Conservation (phyloP, 768 basidiomycete genomes). For the Termitomyces sp. region DNA sequence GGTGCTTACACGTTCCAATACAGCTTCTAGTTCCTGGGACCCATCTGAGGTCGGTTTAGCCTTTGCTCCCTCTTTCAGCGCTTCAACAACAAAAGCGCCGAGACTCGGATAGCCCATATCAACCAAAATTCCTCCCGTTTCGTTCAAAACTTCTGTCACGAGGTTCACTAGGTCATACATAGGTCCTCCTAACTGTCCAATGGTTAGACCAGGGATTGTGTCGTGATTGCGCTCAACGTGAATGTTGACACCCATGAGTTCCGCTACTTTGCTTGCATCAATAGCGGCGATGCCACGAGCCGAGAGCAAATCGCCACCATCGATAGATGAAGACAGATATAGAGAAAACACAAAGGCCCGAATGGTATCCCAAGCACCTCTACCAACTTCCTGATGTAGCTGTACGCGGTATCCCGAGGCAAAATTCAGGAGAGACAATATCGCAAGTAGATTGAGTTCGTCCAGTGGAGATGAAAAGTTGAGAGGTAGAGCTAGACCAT, state of each 20-base stretch:
- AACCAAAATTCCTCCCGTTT: slow-evolving; percentile 66
- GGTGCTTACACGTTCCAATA: slow-evolving; percentile 58
- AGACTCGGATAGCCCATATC: slow-evolving; percentile 59
- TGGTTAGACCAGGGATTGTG: slow-evolving; percentile 56
- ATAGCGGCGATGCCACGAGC: slow-evolving; percentile 60
- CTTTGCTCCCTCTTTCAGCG: slow-evolving; percentile 49
- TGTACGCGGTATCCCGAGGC: slow-evolving; percentile 75
- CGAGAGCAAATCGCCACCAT: slow-evolving; percentile 54
- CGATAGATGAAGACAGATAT: slow-evolving; percentile 58
- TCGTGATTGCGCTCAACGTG: slow-evolving; percentile 70
- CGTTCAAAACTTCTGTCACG: slow-evolving; percentile 55
- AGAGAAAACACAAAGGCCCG: slow-evolving; percentile 67
- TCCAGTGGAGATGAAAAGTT: slow-evolving; percentile 66
- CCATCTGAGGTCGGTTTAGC: slow-evolving; percentile 17
- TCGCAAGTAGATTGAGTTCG: slow-evolving; percentile 78
- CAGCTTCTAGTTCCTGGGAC: slow-evolving; percentile 41
- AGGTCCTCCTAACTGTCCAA: slow-evolving; percentile 75
- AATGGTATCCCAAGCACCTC: slow-evolving; percentile 83
- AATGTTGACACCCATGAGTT: slow-evolving; percentile 63
- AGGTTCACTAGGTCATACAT: slow-evolving; percentile 68
- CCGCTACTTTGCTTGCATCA: slow-evolving; percentile 53
- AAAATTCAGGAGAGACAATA: slow-evolving; percentile 79
- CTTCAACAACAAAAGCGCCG: slow-evolving; percentile 68
- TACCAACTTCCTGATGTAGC: slow-evolving; percentile 63
- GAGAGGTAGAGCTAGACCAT: slow-evolving; percentile 75